A percentile compares a stretch with the other conserved stretches of the same genome.
These are phyloP conservation scores for Capsicum chinense DNA, from an alignment of 257 asterid genomes.

Conservation along the genomic window DNA sequence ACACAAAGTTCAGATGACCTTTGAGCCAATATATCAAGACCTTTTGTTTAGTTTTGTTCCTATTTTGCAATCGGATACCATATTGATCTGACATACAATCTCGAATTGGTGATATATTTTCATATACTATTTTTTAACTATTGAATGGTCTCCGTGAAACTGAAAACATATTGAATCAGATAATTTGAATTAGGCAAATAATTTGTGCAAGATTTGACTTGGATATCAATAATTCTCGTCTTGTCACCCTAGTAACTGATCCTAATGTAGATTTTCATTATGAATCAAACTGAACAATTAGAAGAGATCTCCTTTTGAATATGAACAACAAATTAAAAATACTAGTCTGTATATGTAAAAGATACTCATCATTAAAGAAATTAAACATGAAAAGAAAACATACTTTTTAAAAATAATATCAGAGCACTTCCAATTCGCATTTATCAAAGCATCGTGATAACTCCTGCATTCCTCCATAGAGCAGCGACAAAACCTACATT, in stretches of 20 bases:
- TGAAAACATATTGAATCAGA: neutral
- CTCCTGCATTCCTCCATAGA: constrained; percentile 50
- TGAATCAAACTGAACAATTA: neutral
- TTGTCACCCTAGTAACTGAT: neutral
- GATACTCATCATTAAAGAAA: neutral
- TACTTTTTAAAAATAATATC: constrained; percentile 52
- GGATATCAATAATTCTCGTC: neutral
- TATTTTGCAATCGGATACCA: too few species aligned
- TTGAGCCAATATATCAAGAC: too few species aligned
- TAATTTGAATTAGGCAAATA: neutral
- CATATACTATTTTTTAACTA: neutral
- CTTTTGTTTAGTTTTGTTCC: too few species aligned
- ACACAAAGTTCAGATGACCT: too few species aligned
- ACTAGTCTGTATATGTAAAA: neutral
- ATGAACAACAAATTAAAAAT: neutral
- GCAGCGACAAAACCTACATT: constrained; percentile 47
- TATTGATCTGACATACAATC: neutral
- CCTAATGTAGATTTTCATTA: neutral
- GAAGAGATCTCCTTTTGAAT: neutral
- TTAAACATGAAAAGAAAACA: constrained; percentile 27
- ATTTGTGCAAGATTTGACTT: neutral
- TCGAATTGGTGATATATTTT: neutral
- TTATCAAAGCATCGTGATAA: constrained; percentile 53
- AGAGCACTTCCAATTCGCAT: constrained; percentile 49
- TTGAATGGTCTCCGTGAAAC: neutral